A percentile compares a stretch with the other conserved stretches of the same genome.
Conservation (phyloP, 192 early-diverging fungal species). For the Backusella liffmaniae region DNA sequence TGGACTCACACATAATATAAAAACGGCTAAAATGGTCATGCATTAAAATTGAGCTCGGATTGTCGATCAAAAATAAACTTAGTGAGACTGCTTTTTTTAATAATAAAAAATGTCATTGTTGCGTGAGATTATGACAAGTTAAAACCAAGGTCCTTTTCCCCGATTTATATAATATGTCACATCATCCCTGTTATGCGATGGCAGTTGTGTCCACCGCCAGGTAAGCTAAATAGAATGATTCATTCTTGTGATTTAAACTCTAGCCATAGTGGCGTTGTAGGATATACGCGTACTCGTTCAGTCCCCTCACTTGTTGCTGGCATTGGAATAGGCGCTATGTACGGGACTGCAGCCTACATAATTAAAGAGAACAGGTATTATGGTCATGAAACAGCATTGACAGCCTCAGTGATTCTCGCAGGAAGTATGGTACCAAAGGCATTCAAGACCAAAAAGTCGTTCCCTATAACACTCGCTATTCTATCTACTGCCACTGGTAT, state of each 20-base stretch:
- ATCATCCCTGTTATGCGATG: neutral
- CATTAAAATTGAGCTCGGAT: neutral
- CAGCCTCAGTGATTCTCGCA: constrained; percentile 33
- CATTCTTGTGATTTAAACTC: neutral
- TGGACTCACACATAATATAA: neutral
- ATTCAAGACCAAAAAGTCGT: constrained; percentile 23
- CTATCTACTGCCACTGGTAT: constrained; percentile 23
- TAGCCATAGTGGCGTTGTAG: constrained; percentile 23
- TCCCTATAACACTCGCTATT: constrained; percentile 29
- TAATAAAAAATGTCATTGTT: neutral
- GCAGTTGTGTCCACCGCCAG: neutral
- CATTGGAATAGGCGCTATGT: constrained; percentile 26
- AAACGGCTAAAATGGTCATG: neutral
- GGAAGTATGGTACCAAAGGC: constrained; percentile 33
- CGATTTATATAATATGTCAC: neutral
- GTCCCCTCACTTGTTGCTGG: constrained; percentile 32
- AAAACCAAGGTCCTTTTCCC: neutral
- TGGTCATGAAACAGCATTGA: constrained; percentile 37
- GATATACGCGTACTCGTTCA: constrained; percentile 27
- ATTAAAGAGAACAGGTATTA: constrained; percentile 33
- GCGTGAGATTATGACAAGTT: neutral
- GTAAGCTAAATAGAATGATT: neutral
- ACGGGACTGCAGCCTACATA: constrained; percentile 29
- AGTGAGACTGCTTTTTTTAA: neutral
- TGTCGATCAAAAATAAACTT: neutral